Evolutionary conservation across 2,329 filamentous ascomycete genomes (phyloP).

Genomic region (Fusarium incarnatum): DNA sequence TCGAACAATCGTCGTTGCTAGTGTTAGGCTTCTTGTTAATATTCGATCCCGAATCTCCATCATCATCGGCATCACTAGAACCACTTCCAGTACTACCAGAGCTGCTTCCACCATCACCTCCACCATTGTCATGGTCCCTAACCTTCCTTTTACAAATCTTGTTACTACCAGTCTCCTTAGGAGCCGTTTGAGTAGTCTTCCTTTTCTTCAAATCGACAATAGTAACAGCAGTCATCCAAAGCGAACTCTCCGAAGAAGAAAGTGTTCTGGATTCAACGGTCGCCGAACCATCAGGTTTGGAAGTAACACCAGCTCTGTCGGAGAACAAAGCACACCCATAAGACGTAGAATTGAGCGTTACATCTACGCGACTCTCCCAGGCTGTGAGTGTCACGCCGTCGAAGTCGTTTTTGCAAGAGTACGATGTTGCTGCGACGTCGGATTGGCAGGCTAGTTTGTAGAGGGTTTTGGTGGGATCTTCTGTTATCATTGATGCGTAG

Average conservation of each 20-base stretch:
- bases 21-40: not conserved
- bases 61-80: not conserved
- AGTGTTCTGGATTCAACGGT: conserved; percentile 6
- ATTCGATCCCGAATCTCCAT: not conserved
- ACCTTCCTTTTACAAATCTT: conserved; percentile 25
- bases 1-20: conserved; percentile 9
- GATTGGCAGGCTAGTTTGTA: conserved; percentile 38
- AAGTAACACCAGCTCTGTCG: conserved; percentile 28
- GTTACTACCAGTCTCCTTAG: not conserved
- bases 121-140: not conserved
- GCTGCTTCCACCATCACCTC: not conserved
- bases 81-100: too few species aligned
- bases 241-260: conserved; percentile 19
- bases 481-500: conserved; percentile 43
- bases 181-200: not conserved
- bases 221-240: conserved; percentile 41
- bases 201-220: conserved; percentile 25
- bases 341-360: conserved; percentile 27
- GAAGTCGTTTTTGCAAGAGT: conserved; percentile 40
- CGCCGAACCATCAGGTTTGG: not conserved
- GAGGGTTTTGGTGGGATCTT: not conserved
- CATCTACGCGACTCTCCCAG: conserved; percentile 18
- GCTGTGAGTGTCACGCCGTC: conserved; percentile 40
- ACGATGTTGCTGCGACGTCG: conserved; percentile 21
- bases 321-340: conserved; percentile 35